These are phyloP conservation scores for Suillus paluster DNA, from an alignment of 768 basidiomycete genomes.

Conservation along the genomic window DNA sequence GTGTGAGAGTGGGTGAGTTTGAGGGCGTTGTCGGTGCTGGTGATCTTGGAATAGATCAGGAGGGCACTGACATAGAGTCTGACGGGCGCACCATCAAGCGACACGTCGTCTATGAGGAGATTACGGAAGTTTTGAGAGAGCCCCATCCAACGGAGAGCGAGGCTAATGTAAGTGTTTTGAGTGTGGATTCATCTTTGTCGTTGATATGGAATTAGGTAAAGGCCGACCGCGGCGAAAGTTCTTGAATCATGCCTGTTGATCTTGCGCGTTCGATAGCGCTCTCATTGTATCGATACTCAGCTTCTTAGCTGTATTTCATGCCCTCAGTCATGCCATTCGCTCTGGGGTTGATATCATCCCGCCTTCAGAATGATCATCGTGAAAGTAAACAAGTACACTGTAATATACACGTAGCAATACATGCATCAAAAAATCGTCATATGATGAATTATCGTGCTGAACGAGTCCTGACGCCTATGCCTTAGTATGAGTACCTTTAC, in stretches of 20 bases:
- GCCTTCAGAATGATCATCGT: background rate
- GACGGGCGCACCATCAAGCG: constrained; percentile 28
- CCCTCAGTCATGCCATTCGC: background rate
- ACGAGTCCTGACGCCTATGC: background rate
- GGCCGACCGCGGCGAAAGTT: constrained; percentile 1
- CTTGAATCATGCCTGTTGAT: constrained; percentile 2
- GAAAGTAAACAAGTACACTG: background rate
- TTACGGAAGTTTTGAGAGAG: constrained; percentile 5
- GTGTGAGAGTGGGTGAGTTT: constrained; percentile 33
- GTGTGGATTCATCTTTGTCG: background rate
- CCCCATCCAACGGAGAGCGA: constrained; percentile 16
- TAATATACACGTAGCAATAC: constrained; percentile 1
- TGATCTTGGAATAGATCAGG: constrained; percentile 32
- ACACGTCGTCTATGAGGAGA: constrained; percentile 17
- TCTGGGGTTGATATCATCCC: background rate
- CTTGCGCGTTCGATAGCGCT: background rate
- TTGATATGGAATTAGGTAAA: constrained; percentile 4
- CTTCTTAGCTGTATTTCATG: background rate
- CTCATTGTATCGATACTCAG: background rate
- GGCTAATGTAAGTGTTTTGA: constrained; percentile 17
- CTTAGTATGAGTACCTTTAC: constrained; percentile 15
- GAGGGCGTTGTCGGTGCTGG: constrained; percentile 33
- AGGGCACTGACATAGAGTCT: constrained; percentile 21
- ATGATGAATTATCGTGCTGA: background rate
- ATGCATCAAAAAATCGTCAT: background rate